Conservation (phyloP, 2,329 filamentous ascomycete species). For the Ploettnerulaceae sp. region DNA sequence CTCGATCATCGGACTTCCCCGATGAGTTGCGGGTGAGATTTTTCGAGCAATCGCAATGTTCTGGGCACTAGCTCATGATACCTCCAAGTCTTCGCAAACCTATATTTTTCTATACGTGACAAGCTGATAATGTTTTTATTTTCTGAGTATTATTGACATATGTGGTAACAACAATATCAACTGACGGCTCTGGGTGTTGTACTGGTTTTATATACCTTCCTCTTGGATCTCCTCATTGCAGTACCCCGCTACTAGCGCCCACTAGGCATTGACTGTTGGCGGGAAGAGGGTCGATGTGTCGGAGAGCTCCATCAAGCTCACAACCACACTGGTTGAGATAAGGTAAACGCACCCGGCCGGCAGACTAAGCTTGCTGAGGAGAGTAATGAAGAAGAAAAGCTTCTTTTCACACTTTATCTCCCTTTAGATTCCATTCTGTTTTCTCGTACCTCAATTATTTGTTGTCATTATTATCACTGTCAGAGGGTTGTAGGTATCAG, state of each 20-base stretch:
- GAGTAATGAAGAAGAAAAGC: not conserved
- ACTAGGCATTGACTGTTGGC: not conserved
- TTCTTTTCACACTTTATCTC: not conserved
- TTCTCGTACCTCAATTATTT: not conserved
- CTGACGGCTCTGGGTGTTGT: too few species aligned
- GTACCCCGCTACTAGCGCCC: constrained; percentile 12
- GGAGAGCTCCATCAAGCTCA: constrained; percentile 10
- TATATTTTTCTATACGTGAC: too few species aligned
- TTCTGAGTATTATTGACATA: too few species aligned
- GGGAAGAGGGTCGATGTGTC: constrained; percentile 3
- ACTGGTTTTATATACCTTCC: not conserved
- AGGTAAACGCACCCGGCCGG: constrained; percentile 7
- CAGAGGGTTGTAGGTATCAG: too few species aligned
- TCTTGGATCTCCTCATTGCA: not conserved
- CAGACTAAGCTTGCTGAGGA: not conserved
- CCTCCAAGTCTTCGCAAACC: too few species aligned
- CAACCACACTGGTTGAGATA: constrained; percentile 5
- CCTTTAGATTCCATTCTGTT: not conserved
- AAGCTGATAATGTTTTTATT: too few species aligned
- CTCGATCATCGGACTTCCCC: not conserved
- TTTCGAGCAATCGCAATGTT: too few species aligned
- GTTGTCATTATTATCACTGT: not conserved
- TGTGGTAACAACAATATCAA: too few species aligned
- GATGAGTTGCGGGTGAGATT: not conserved
- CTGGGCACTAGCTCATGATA: too few species aligned